phyloP scores from a whole-genome alignment of 176 grass and related monocot species.

The Carex littledalei region DNA sequence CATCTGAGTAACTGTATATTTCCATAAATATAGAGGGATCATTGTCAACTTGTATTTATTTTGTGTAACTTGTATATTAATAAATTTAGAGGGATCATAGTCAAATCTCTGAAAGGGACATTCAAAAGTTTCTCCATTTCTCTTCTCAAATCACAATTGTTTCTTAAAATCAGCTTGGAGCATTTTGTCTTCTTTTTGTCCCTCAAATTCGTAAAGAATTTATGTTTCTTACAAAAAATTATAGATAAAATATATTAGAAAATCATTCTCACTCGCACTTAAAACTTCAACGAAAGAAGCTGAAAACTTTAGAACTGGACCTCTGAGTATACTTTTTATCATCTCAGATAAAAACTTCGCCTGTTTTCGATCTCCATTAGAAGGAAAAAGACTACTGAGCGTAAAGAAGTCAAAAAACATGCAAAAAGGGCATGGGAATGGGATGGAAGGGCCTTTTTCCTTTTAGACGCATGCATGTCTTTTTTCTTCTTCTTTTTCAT shows the following conservation, averaged over 20 bases:
- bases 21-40: not conserved
- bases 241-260: too few relatives aligned
- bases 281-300: too few relatives aligned
- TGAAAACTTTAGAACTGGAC: too few relatives aligned
- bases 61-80: not conserved
- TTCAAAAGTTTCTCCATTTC: not conserved
- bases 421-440: not conserved
- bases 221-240: too few relatives aligned
- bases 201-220: too few relatives aligned
- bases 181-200: too few relatives aligned
- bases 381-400: not conserved
- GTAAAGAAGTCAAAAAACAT: slow-evolving; percentile 2
- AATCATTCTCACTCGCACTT: too few relatives aligned
- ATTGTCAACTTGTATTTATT: not conserved
- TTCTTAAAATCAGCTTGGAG: not conserved
- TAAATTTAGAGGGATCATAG: not conserved
- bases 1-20: not conserved
- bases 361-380: not conserved
- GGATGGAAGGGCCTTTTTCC: not conserved
- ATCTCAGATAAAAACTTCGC: not conserved
- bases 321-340: too few relatives aligned
- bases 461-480: slow-evolving; percentile 16
- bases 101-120: not conserved
- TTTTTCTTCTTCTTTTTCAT: not conserved
- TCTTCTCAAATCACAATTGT: not conserved